Evolutionary conservation across 768 basidiomycete species (phyloP), one percentile per base, ranked within the genome.

Genomic region (Trametes cubensis): DNA sequence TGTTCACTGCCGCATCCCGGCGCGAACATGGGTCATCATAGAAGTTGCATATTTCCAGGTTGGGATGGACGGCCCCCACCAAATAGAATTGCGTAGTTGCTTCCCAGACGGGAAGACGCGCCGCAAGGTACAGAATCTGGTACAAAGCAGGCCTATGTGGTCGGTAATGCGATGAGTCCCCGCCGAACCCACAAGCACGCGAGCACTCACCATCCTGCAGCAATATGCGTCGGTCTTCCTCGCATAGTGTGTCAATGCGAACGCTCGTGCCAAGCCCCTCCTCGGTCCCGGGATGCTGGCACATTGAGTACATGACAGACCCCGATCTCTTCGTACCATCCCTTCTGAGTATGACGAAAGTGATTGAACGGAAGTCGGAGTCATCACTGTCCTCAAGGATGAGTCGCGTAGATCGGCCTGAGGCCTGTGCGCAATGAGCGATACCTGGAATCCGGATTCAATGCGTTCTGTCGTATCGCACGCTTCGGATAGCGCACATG

Each of bases 401-500:
- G 39, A 20, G 45, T 34, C 45, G 25, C 17, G 30, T 17, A 44
- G n/a, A 34, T 34, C 34, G 34, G 44, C 26, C 3, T 26, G n/a
- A 55, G 42, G n/a, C 28, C 17, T 25, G 4, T 17, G 14, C 28
- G 14, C 15, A 28, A 7, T 30, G 54, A 23, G 48, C 15, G 11
- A 46, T 45, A 44, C 41, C 17, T 20, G n/a, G 54, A 30, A 55
- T 10, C 6, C 40, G 40, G 17, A 14, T 4, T 30, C 40, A 55
- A 46, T 55, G 42, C 42, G 42, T 45, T 45, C 15, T 1, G 25
- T 7, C n/a, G 30, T 41, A 40, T 44, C 55, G 39, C 13, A 18
- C 25, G 56, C 56, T 58, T 58, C 56, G 39, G 56, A 58, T 58
- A 58, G 56, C 46, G 56, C 25, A 49, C 23, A 58, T 41, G 21